Evolutionary conservation across 2,329 filamentous ascomycete genomes (phyloP), one percentile per base, ranked within the genome.

Genomic region (Neonectria punicea): DNA sequence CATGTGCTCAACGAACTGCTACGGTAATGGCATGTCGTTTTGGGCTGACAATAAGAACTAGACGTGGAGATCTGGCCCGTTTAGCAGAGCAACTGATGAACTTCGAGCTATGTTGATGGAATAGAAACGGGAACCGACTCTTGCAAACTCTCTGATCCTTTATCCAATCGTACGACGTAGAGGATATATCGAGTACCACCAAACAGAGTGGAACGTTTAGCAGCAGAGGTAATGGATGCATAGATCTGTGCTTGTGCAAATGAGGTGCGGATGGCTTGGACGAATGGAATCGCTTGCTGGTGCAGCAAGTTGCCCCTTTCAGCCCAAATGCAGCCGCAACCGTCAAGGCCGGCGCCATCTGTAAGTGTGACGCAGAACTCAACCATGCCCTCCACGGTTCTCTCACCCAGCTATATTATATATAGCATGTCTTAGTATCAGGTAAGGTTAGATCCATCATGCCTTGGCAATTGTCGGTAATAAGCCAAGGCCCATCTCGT

Each of bases 401-500:
- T 36, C 36, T 18, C 5, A 11, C 32, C 49, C 16, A 22, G 34
- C 8, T 51, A 51, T 20, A n/a, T 30, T 2, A 25, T 25, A 25
- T 25, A 25, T 5, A 25, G 18, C 32, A 30, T 49, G 30, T 51
- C 49, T 20, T 20, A 34, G 49, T 20, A 30, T 63, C 49, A 58
- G 60, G 54, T 63, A 25, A 50, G 43, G 14, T 41, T 47, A 50
- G 58, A 49, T 32, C 16, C 28, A 16, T 41, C 22, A 34, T 32
- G 13, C 18, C 41, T 43, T 32, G 61, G 61, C 47, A 59, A 64
- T 59, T 59, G 55, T 51, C 56, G 61, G 56, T 43, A 59, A 59
- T 59, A 59, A 64, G 39, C 32, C 54, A 47, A 54, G 13, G 34
- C 50, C 22, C 55, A 55, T 59, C 50, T 50, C 50, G 22, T 47